phyloP scores from a whole-genome alignment of 305 asterid genomes.

The Fraxinus greggii region DNA sequence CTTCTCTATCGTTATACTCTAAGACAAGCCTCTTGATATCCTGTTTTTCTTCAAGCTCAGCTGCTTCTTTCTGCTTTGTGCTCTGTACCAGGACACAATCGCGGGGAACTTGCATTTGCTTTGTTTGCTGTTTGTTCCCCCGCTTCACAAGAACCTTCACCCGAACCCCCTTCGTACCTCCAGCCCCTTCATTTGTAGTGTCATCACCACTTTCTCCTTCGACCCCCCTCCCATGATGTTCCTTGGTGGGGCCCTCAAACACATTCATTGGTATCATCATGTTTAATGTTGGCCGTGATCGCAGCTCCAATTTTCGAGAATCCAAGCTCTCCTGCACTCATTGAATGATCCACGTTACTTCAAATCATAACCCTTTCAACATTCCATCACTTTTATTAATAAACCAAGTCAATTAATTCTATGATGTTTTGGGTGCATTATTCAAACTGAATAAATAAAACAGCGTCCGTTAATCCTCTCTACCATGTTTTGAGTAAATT shows the following conservation, averaged over 20 bases:
- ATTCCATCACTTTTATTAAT: not conserved
- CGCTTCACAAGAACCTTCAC: constrained; percentile 95
- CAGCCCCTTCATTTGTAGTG: constrained; percentile 63
- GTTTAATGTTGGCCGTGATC: constrained; percentile 81
- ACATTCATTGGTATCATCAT: constrained; percentile 91
- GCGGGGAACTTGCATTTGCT: constrained; percentile 82
- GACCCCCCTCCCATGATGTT: constrained; percentile 62
- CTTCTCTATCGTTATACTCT: constrained; percentile 93
- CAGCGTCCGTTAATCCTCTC: not conserved
- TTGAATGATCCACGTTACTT: constrained; percentile 12
- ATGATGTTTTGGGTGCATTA: not conserved
- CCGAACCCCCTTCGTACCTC: constrained; percentile 65
- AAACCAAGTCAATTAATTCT: not conserved
- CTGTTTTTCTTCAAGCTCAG: constrained; percentile 96
- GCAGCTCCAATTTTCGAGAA: constrained; percentile 82
- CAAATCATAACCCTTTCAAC: not conserved
- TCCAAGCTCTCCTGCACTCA: constrained; percentile 91
- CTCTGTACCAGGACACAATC: constrained; percentile 92
- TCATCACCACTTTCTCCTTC: constrained; percentile 95
- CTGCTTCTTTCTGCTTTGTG: constrained; percentile 95
- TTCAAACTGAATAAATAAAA: not conserved
- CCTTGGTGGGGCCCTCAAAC: constrained; percentile 76
- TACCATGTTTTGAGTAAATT: not conserved
- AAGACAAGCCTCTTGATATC: constrained; percentile 87
- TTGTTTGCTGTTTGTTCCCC: constrained; percentile 89